These are phyloP conservation scores for Hortiboletus flavorubellus DNA, from an alignment of 768 basidiomycete species.

Conservation along the genomic window DNA sequence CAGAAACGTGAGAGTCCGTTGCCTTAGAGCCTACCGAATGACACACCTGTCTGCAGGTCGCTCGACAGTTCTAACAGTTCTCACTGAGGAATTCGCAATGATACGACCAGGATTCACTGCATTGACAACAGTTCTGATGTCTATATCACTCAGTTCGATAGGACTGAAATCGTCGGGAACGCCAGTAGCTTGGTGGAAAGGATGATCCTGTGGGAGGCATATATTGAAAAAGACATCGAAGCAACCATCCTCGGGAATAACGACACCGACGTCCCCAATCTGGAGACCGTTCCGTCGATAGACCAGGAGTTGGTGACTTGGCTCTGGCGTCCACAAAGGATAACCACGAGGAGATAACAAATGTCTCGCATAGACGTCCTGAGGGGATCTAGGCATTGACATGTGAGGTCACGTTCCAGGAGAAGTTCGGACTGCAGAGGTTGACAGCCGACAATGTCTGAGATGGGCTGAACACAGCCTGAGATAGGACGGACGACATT, in stretches of 20 bases:
- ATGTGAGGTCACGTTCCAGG: no score
- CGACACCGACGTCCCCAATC: slow-evolving; percentile 35
- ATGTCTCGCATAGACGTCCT: slow-evolving; percentile 12
- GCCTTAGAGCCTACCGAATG: no score
- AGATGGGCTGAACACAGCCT: no score
- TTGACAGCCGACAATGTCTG: no score
- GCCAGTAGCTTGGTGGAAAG: slow-evolving; percentile 2
- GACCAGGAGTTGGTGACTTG: slow-evolving; percentile 18
- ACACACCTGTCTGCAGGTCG: background rate
- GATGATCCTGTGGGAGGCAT: slow-evolving; percentile 30
- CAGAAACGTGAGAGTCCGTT: background rate
- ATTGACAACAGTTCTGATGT: background rate
- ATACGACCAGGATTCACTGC: slow-evolving; percentile 9
- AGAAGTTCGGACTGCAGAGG: no score
- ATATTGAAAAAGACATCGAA: slow-evolving; percentile 14
- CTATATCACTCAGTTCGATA: slow-evolving; percentile 7
- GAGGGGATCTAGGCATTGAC: no score
- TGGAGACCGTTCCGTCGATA: slow-evolving; percentile 25
- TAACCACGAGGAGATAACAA: slow-evolving; percentile 22
- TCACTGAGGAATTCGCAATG: slow-evolving; percentile 3
- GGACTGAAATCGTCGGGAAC: slow-evolving; percentile 30
- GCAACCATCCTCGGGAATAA: slow-evolving; percentile 7
- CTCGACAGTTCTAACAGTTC: background rate
- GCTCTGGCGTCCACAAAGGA: slow-evolving; percentile 32
- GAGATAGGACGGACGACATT: no score